Evolutionary conservation across 805 yeast genomes (phyloP), one percentile per base, ranked within the genome.

Genomic region (Spencermartinsiella europaea): DNA sequence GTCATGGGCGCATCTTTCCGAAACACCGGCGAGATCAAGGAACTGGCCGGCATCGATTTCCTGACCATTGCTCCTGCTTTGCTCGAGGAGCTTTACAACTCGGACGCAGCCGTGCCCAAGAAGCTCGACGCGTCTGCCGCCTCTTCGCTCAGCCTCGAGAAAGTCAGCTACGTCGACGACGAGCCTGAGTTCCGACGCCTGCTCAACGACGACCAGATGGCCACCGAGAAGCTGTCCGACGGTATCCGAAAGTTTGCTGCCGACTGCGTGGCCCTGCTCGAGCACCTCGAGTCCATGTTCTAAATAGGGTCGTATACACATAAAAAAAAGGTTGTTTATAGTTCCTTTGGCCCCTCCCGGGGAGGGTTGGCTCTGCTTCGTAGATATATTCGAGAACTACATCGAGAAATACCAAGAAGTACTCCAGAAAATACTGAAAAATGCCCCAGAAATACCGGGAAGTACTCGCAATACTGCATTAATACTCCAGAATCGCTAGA

Each of bases 1-100:
- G 98, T 93, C 66, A 93, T 93, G 99, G 99, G 99, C 73, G 99
- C 99, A 51, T 91, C 98, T 50, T 91, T 93, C 89, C 91, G 99
- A 82, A 93, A 90, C 78, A 71, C 75, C 53, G 96, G 89, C 59
- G 99, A 91, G 76, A 87, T 93, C 73, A 84, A 83, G 72, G 96
- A 95, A 61, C 77, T 93, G 62, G 97, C 99, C 50, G 99, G 99
- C 70, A 83, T 87, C 66, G 99, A 93, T 70, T 89, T 74, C 80
- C 77, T 93, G 73, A 93, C 99, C 66, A 89, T 93, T 63, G 77
- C 98, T 61, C 98, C 98, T 68, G 79, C 77, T 66, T 77, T 93
- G 63, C 81, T 93, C 69, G 96, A 91, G 72, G 84, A 86, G 72
- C 80, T 91, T 66, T 68, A 79, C 69, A 82, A 81, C 79, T 84